Conservation (phyloP, 345 rosid species). For the Syzygium jambos region DNA sequence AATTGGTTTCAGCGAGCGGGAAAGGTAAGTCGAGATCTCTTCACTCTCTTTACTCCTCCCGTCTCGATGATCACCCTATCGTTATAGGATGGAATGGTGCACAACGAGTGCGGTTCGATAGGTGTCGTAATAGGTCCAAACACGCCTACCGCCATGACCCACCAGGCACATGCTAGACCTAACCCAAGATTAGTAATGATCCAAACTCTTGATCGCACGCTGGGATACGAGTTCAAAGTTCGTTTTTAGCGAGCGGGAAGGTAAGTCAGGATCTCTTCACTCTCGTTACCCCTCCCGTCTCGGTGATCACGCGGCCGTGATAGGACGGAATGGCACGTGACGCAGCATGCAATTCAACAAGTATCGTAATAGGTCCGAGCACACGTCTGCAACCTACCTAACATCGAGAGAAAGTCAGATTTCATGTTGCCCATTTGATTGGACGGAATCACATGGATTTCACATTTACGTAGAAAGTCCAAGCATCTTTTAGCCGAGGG, state of each 20-base stretch:
- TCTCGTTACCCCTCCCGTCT: neutral
- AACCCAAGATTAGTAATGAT: too few relatives aligned
- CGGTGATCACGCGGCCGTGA: neutral
- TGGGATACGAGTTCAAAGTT: neutral
- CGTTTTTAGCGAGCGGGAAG: neutral
- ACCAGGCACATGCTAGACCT: too few relatives aligned
- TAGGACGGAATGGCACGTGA: neutral
- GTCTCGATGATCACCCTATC: neutral
- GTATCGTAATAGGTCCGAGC: neutral
- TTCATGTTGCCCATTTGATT: neutral
- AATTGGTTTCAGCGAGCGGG: too few relatives aligned
- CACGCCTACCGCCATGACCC: too few relatives aligned
- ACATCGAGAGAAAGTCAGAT: neutral
- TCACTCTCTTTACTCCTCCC: neutral
- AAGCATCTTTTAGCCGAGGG: neutral
- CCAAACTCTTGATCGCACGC: neutral
- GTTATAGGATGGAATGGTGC: neutral
- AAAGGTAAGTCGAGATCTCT: neutral
- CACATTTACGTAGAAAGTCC: neutral
- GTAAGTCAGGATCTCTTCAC: neutral
- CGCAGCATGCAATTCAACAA: rapidly evolving
- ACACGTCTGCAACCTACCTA: neutral
- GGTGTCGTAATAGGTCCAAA: neutral
- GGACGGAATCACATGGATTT: neutral
- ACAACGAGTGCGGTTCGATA: too few relatives aligned